Evolutionary conservation across 1,139 yeast genomes (phyloP).

Genomic region (Blastobotrys proliferans): DNA sequence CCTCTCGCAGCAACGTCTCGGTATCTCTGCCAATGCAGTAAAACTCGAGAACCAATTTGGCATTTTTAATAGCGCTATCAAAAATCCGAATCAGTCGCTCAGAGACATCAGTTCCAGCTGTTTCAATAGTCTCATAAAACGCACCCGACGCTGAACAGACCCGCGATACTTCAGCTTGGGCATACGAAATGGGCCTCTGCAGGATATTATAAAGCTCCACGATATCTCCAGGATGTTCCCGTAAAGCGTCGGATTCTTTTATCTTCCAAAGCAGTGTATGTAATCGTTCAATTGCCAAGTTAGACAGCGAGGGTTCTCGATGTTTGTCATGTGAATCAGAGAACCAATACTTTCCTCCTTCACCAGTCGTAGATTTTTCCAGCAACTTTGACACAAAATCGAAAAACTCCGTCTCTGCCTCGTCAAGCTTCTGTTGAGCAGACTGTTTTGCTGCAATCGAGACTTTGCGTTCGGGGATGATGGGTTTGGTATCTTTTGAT

Average conservation of each 20-base stretch:
- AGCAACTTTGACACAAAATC: conserved; percentile 9
- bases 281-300: conserved; percentile 8
- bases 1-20: conserved; percentile 6
- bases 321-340: not conserved
- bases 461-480: conserved; percentile 4
- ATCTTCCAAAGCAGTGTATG: conserved; percentile 10
- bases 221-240: conserved; percentile 8
- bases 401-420: conserved; percentile 10
- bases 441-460: conserved; percentile 5
- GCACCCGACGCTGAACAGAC: not conserved
- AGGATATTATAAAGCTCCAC: conserved; percentile 8
- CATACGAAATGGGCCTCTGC: conserved; percentile 3
- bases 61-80: conserved; percentile 5
- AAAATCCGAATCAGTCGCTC: conserved; percentile 2
- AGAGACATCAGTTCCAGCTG: not conserved
- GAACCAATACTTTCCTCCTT: conserved; percentile 1
- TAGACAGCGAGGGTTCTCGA: conserved; percentile 7
- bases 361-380: not conserved
- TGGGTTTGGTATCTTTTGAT: conserved; percentile 2
- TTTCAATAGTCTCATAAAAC: not conserved
- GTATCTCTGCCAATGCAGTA: conserved; percentile 4
- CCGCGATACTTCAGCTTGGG: not conserved
- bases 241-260: conserved; percentile 5
- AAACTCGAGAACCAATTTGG: conserved; percentile 9
- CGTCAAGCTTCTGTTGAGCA: conserved; percentile 4